Percentiles rank a stretch among this genome's conserved stretches.
Evolutionary conservation across 352 stramenopile genomes (phyloP).

Genomic region (Phytophthora aleatoria): DNA sequence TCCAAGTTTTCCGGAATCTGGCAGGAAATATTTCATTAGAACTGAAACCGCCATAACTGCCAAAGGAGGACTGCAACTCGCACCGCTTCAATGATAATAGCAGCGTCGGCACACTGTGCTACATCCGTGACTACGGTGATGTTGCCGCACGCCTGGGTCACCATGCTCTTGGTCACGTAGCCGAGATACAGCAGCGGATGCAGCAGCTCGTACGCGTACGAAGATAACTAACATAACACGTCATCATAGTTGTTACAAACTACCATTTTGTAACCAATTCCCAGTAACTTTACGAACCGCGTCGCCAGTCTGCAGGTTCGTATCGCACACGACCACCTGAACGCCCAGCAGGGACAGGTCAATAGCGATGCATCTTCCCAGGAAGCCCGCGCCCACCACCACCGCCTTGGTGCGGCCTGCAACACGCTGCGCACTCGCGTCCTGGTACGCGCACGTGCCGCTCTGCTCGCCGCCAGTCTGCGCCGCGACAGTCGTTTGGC

Average conservation of each 20-base stretch:
- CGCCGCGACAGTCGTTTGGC: conserved; percentile 5
- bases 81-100: conserved; percentile 70
- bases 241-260: not conserved
- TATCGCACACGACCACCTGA: conserved; percentile 65
- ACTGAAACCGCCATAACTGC: not conserved
- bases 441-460: conserved; percentile 30
- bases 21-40: not conserved
- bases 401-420: conserved; percentile 40
- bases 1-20: conserved; percentile 69
- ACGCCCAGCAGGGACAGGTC: conserved; percentile 71
- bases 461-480: conserved; percentile 13
- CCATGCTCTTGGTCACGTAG: conserved; percentile 81
- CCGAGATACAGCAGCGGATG: conserved; percentile 74
- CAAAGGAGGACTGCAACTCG: not conserved
- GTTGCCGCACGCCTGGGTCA: conserved; percentile 59
- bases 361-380: conserved; percentile 70
- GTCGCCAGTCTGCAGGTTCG: conserved; percentile 41
- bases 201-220: conserved; percentile 67
- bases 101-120: conserved; percentile 47
- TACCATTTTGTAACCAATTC: not conserved
- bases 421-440: conserved; percentile 15
- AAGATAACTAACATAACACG: conserved; percentile 43
- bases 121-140: conserved; percentile 55
- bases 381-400: conserved; percentile 67
- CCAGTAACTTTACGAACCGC: conserved; percentile 28